Evolutionary conservation across 2,329 filamentous ascomycete species (phyloP), one percentile per base, ranked within the genome.

Genomic region (Xylaria sp.): DNA sequence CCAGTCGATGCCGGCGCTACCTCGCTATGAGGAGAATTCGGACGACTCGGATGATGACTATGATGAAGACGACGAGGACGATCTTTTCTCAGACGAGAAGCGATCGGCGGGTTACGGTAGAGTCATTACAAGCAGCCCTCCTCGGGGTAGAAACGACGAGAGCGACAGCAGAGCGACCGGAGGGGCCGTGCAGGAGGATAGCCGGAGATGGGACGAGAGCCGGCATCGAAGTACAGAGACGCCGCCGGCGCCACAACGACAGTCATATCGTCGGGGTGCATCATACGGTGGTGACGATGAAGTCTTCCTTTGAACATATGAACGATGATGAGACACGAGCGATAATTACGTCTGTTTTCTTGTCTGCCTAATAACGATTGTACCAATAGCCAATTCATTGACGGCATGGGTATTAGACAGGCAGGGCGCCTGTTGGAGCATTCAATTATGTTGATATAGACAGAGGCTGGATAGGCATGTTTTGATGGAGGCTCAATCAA

Each of bases 81-180:
- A 70, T 65, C 20, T 70, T 18, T 77, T 76, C 43, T 53, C 67
- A 6, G 77, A 80, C 30, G 75, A 78, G 41, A 79, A 79, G 70
- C 67, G 72, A 60, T 60, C 70, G 10, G 55, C 67, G 30, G 76
- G 77, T 20, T 83, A 84, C 45, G 82, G 82, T 1, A 80, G 81
- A 28, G 81, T 80, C 12, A 82, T 84, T 61, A 84, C 83, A 3
- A 69, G 70, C 23, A 79, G 76, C 43, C 76, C 80, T 48, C 78
- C 80, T 4, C 71, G 77, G 57, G 73, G 60, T 30, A 43, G 36
- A 52, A 58, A 57, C 18, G 65, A 74, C 39, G 75, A 73, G 10
- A 78, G 74, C 57, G 74, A 77, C n/a, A 76, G 78, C 30, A 75
- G 76, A 36, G 72, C 72, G 55, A 66, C 53, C 20, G 74, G 74